A percentile compares a stretch with the other conserved stretches of the same genome.
Conservation (phyloP, 257 asterid species). For the Oldenlandia corymbosa region DNA sequence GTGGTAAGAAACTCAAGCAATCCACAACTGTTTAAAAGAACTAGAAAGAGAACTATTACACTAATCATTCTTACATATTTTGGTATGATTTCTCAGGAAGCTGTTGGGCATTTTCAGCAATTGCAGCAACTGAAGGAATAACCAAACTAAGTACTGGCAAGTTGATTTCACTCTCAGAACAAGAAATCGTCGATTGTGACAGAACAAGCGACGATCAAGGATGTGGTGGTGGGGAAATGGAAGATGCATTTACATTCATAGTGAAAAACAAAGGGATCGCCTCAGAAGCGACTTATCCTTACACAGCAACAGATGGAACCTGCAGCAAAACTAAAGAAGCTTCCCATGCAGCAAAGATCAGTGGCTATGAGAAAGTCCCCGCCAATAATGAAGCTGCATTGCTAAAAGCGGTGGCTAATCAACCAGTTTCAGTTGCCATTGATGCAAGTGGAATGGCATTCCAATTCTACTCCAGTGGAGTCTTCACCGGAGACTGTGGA, state of each 20-base stretch:
- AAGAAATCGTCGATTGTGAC: conserved; percentile 18
- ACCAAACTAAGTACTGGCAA: background rate
- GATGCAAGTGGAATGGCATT: conserved; percentile 29
- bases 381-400: conserved; percentile 22
- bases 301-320: conserved; percentile 20
- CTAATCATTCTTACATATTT: too few relatives aligned
- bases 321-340: conserved; percentile 11
- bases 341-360: conserved; percentile 29
- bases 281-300: conserved; percentile 28
- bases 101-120: conserved; percentile 20
- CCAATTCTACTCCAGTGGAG: conserved; percentile 30
- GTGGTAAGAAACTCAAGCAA: too few relatives aligned
- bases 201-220: background rate
- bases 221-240: conserved; percentile 10
- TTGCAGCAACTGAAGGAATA: conserved; percentile 12
- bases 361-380: conserved; percentile 29
- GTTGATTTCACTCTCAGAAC: conserved; percentile 1
- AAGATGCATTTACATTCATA: conserved; percentile 8
- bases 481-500: conserved; percentile 33
- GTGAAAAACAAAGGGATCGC: conserved; percentile 4
- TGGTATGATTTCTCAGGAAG: too few relatives aligned
- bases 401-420: too few relatives aligned
- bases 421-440: conserved; percentile 31
- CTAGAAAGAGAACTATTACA: too few relatives aligned
- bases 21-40: too few relatives aligned